These are phyloP conservation scores for Ocimum tenuiflorum DNA, from an alignment of 257 asterid genomes.

Conservation along the genomic window DNA sequence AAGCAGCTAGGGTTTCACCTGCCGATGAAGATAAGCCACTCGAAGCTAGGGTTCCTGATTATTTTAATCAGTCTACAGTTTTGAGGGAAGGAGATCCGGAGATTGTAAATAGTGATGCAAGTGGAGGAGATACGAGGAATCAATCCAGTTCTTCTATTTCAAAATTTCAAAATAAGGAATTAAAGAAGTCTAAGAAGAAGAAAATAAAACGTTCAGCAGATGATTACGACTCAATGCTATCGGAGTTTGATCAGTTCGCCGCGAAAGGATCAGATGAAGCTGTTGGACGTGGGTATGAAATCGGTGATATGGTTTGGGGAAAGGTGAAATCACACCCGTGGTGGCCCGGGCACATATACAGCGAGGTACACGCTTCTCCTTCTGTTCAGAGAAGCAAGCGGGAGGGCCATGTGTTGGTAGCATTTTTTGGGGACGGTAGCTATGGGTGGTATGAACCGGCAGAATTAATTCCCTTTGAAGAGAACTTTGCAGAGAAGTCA, in stretches of 20 bases:
- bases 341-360: conserved; percentile 92
- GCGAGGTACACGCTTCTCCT: conserved; percentile 58
- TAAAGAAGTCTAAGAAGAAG: conserved; percentile 18
- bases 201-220: conserved; percentile 9
- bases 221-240: conserved; percentile 32
- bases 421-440: conserved; percentile 84
- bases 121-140: conserved; percentile 19
- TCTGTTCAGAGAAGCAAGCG: conserved; percentile 63
- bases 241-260: conserved; percentile 63
- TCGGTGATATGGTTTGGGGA: conserved; percentile 98
- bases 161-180: not conserved
- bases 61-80: conserved; percentile 5
- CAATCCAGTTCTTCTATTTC: conserved; percentile 9
- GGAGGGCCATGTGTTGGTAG: conserved; percentile 78
- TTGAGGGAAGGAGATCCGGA: conserved; percentile 15
- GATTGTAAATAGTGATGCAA: not conserved
- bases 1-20: conserved; percentile 21
- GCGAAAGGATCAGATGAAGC: conserved; percentile 34
- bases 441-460: conserved; percentile 87
- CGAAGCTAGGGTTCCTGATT: conserved; percentile 11
- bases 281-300: conserved; percentile 60
- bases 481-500: conserved; percentile 67
- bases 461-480: conserved; percentile 72
- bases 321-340: conserved; percentile 95
- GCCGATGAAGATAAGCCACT: conserved; percentile 7